Evolutionary conservation across 768 basidiomycete genomes (phyloP), one percentile per base, ranked within the genome.

Genomic region (Russula lepida): DNA sequence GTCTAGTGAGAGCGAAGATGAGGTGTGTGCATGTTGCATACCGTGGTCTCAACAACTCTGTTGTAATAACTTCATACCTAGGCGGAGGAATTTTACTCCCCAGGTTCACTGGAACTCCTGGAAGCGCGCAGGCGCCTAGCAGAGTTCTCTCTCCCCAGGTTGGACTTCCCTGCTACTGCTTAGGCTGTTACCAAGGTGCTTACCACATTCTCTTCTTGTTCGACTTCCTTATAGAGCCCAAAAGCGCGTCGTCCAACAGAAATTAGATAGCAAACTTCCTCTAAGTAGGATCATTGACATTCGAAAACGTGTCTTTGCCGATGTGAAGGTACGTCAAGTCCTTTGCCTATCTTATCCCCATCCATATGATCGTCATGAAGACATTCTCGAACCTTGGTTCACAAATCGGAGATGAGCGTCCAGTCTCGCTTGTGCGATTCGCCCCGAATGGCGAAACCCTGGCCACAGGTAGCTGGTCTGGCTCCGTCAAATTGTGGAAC

Each of bases 81-180:
- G 85, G 87, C 91, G 69, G 92, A 92, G 71, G 97, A 99, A 71
- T 99, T 98, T 77, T 98, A 95, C 72, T 88, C 95, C 6, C 88
- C 88, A 27, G 95, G 97, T 6, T 85, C 92, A 4, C 78, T 92
- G 23, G 92, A 91, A 66, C 81, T 99, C 60, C 78, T 97, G 53
- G 85, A 89, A 69, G 86, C 93, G 39, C 82, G 97, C 65, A 80
- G 89, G 72, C 83, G 79, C 67, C 82, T 98, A 69, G 95, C 95
- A 60, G 89, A 92, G 73, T 98, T 85, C 76, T 98, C 97, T 71
- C 80, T 98, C 66, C 89, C 90, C 76, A 91, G 93, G 95, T 97
- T 81, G 76, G 82, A 82, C 82, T 84, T 82, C 77, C 72, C 78
- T 81, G 73, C 75, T 74, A 68, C 78, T 62, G 60, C 66, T 54